These are phyloP conservation scores for Camellia lanceoleosa DNA, from an alignment of 148 eudicot genomes.

Conservation along the genomic window DNA sequence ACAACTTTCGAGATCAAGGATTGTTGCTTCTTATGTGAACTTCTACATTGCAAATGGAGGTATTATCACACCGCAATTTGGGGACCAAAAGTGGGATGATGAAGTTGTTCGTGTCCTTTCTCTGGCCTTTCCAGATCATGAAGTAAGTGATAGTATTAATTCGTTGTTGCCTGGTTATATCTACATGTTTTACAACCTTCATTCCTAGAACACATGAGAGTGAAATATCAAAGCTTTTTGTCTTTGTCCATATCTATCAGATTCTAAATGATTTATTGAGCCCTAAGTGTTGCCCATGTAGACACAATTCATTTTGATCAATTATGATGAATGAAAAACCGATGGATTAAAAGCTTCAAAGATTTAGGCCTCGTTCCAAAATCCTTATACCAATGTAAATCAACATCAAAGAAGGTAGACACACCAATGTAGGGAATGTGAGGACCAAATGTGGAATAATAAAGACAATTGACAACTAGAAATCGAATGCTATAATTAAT, in stretches of 20 bases:
- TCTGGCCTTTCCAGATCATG: conserved; percentile 56
- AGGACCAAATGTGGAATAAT: neutral
- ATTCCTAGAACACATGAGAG: neutral
- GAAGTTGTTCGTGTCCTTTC: conserved; percentile 81
- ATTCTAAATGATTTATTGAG: neutral
- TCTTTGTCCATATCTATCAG: neutral
- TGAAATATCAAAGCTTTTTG: neutral
- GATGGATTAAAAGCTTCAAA: neutral
- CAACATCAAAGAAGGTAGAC: neutral
- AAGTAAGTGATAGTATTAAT: conserved; percentile 36
- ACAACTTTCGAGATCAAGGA: conserved; percentile 72
- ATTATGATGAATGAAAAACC: neutral
- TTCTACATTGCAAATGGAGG: conserved; percentile 90
- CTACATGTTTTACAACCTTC: conserved; percentile 1
- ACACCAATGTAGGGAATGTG: neutral
- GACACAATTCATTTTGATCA: neutral
- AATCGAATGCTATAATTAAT: neutral
- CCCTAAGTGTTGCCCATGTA: too few species aligned
- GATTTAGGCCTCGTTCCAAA: neutral
- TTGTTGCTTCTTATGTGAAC: conserved; percentile 93
- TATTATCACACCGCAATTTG: conserved; percentile 85
- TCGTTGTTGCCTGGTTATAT: conserved; percentile 8
- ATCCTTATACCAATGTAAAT: neutral
- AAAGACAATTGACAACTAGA: neutral
- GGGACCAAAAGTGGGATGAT: conserved; percentile 82